Base-by-base conservation (phyloP, 495 filamentous ascomycete species). In the Tuber umbilicatum region DNA sequence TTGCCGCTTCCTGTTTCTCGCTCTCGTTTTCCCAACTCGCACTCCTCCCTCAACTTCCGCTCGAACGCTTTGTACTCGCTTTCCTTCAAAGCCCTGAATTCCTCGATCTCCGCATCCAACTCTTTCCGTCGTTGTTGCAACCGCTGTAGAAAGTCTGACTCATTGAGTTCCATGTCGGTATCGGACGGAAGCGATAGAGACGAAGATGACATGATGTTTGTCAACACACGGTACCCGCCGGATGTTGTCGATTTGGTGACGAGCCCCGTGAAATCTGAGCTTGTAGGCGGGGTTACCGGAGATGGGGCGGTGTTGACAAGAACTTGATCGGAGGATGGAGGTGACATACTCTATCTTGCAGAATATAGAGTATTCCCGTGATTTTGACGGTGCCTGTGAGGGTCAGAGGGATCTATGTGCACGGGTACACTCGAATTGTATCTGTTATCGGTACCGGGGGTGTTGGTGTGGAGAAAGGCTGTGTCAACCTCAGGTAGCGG, bases 51-150 rank as follows among this genome's bases (percentile, higher is more conserved):
- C 47, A 82, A 47, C 69, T 50, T 35, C 43, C 41, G 73, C 70
- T 82, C 81, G 21, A 82, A 74, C 37, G 74, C 71, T 37, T 70
- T 68, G 71, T 80, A 82, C 64, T 82, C 81, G 16, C 70, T 76
- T 64, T 82, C 80, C 70, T 82, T 82, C 16, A 38, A 67, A 67
- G 68, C 42, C 69, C 70, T 78, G 70, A 82, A 82, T 27, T 71
- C 75, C 71, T 82, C 81, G 23, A 82, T 82, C 75, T 82, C 81
- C 39, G 79, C 75, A 72, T 80, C 80, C 70, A 82, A 74, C 69
- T 82, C 81, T 16, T 70, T 67, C 40, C 81, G 73, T 70, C 79
- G 76, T 50, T 78, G 77, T 23, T 75, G 73, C 70, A 82, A 73
- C 68, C 68, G 73, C 35, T 78, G 73, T 17, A 75, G 60, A 31